A percentile compares a stretch with the other conserved stretches of the same genome.
phyloP scores from a whole-genome alignment of 2,329 filamentous ascomycete species.

The Paraphaeosphaeria sporulosa region DNA sequence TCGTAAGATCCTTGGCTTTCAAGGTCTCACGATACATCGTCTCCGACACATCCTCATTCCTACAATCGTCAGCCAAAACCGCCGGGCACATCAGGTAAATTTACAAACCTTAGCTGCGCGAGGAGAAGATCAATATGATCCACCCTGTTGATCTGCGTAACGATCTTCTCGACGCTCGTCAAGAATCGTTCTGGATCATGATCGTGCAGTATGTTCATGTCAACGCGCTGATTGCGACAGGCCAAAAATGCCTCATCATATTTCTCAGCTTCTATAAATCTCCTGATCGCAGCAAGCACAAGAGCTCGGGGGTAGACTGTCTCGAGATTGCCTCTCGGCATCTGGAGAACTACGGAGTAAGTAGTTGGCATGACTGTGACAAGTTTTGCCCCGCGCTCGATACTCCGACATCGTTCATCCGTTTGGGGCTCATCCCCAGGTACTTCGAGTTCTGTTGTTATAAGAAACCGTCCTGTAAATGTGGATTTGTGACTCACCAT shows the following conservation, averaged over 20 bases:
- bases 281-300: slow-evolving; percentile 87
- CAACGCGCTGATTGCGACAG: slow-evolving; percentile 91
- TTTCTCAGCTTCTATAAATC: slow-evolving; percentile 78
- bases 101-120: slow-evolving; percentile 75
- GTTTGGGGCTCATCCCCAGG: slow-evolving; percentile 88
- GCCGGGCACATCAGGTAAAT: not conserved
- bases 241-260: slow-evolving; percentile 86
- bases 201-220: slow-evolving; percentile 97
- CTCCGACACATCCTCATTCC: slow-evolving; percentile 90
- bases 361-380: slow-evolving; percentile 89
- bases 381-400: slow-evolving; percentile 87
- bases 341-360: slow-evolving; percentile 87
- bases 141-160: slow-evolving; percentile 82
- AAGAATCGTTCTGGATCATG: slow-evolving; percentile 89
- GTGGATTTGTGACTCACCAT: slow-evolving; percentile 61
- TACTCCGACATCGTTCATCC: slow-evolving; percentile 89
- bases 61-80: slow-evolving; percentile 24
- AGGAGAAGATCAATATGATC: slow-evolving; percentile 90
- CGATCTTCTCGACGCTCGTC: slow-evolving; percentile 74
- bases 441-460: slow-evolving; percentile 73
- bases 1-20: slow-evolving; percentile 46
- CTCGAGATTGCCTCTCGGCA: slow-evolving; percentile 94
- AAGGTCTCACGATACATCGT: slow-evolving; percentile 93
- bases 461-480: not conserved
- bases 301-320: slow-evolving; percentile 93